Evolutionary conservation across 2,329 filamentous ascomycete genomes (phyloP).

Genomic region (Pleomassaria siparia): DNA sequence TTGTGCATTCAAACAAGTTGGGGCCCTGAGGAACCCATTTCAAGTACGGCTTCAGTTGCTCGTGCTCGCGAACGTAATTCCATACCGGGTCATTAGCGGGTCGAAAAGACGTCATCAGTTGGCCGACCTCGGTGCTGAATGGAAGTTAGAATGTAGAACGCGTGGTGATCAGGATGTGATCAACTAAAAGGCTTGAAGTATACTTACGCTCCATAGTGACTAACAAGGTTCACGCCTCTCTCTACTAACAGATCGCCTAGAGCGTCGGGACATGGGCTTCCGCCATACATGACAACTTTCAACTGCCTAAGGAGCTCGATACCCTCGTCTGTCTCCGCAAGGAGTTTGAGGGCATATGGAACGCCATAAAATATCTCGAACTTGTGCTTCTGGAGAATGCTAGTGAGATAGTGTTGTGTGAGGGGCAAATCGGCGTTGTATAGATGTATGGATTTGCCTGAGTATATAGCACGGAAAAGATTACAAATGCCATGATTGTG

Average conservation of each 20-base stretch:
- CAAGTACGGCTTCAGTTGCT: slow-evolving; percentile 47
- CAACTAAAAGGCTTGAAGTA: slow-evolving; percentile 9
- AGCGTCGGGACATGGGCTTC: slow-evolving; percentile 60
- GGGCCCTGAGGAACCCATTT: slow-evolving; percentile 41
- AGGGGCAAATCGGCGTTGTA: slow-evolving; percentile 29
- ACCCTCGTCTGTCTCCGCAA: slow-evolving; percentile 60
- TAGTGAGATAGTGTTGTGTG: slow-evolving; percentile 19
- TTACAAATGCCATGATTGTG: slow-evolving; percentile 32
- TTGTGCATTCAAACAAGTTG: slow-evolving; percentile 44
- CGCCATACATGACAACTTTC: slow-evolving; percentile 61
- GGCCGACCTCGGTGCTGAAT: slow-evolving; percentile 64
- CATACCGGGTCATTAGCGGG: slow-evolving; percentile 57
- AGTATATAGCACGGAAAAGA: slow-evolving; percentile 27
- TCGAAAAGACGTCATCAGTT: slow-evolving; percentile 64
- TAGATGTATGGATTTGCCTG: slow-evolving; percentile 25
- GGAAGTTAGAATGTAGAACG: no score
- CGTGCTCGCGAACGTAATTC: slow-evolving; percentile 58
- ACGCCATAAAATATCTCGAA: slow-evolving; percentile 64
- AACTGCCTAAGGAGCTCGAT: slow-evolving; percentile 51
- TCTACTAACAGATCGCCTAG: slow-evolving; percentile 57
- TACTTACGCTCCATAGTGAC: slow-evolving; percentile 62
- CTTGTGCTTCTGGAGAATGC: slow-evolving; percentile 22
- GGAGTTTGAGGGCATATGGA: slow-evolving; percentile 65
- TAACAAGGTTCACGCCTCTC: slow-evolving; percentile 57
- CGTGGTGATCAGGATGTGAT: no score